Conservation (phyloP, 2,329 filamentous ascomycete species). For the Colletotrichum melonis region DNA sequence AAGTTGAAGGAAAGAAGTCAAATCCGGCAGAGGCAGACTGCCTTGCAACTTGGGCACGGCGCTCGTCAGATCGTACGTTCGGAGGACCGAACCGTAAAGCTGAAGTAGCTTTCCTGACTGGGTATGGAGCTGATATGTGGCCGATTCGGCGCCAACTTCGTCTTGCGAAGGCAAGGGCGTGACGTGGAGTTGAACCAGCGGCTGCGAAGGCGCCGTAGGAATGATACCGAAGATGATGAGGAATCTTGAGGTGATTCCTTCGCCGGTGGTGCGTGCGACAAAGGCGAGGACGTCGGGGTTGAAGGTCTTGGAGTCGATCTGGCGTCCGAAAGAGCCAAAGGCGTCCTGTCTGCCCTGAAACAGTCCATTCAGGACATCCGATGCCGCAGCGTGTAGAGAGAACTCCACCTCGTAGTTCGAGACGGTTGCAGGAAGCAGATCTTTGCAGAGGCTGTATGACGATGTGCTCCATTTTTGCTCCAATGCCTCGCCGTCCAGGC, state of each 20-base stretch:
- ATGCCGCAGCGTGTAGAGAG: slow-evolving; percentile 56
- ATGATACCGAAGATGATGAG: slow-evolving; percentile 48
- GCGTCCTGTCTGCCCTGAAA: slow-evolving; percentile 66
- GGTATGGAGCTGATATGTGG: slow-evolving; percentile 68
- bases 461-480: slow-evolving; percentile 60
- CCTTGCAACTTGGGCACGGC: slow-evolving; percentile 71
- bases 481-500: slow-evolving; percentile 68
- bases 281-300: slow-evolving; percentile 66
- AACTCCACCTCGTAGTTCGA: slow-evolving; percentile 59
- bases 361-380: slow-evolving; percentile 64
- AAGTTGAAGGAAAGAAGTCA: slow-evolving; percentile 73
- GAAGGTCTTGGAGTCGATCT: slow-evolving; percentile 54
- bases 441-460: slow-evolving; percentile 54
- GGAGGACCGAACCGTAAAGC: slow-evolving; percentile 63
- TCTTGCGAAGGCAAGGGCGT: slow-evolving; percentile 47
- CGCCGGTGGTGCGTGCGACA: slow-evolving; percentile 52
- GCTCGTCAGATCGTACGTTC: slow-evolving; percentile 72
- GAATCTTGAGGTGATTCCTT: slow-evolving; percentile 40
- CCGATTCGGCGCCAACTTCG: slow-evolving; percentile 24
- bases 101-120: slow-evolving; percentile 73
- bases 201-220: slow-evolving; percentile 38
- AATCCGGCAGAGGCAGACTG: slow-evolving; percentile 60
- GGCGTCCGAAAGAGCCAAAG: slow-evolving; percentile 61
- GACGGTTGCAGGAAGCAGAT: slow-evolving; percentile 48
- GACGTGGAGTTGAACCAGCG: slow-evolving; percentile 52